These are phyloP conservation scores for Jimgerdemannia lactiflua DNA, from an alignment of 192 early-diverging fungal species.

Conservation along the genomic window DNA sequence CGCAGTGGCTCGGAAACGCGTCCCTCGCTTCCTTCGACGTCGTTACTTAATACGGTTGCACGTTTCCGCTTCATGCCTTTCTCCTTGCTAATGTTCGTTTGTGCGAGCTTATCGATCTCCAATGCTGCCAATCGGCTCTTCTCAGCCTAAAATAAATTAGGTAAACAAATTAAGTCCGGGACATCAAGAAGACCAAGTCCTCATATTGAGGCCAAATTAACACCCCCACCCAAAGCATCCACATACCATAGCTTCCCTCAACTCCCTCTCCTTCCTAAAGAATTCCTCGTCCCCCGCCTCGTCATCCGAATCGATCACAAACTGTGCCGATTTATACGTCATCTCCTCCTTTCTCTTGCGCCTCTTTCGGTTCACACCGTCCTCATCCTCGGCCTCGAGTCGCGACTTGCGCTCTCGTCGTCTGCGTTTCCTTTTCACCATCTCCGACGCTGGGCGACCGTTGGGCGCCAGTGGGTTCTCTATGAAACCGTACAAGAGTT, in stretches of 20 bases:
- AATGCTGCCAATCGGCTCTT: background rate
- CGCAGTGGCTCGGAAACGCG: background rate
- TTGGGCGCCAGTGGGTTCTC: slow-evolving; percentile 14
- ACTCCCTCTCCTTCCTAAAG: background rate
- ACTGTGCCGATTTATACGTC: background rate
- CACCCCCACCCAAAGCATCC: background rate
- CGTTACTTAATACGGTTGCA: background rate
- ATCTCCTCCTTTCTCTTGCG: background rate
- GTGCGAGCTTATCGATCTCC: background rate
- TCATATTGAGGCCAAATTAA: background rate
- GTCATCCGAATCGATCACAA: background rate
- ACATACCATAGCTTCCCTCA: background rate
- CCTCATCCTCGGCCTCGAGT: background rate
- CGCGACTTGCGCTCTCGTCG: too few relatives aligned
- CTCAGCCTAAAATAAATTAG: background rate
- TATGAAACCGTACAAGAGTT: slow-evolving; percentile 28
- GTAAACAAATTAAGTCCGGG: background rate
- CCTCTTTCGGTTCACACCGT: background rate
- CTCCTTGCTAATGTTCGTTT: background rate
- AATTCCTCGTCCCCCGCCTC: background rate
- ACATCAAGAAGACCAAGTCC: background rate
- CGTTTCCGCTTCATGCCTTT: background rate
- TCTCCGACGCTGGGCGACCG: background rate
- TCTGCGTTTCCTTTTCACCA: background rate
- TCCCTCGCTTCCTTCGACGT: background rate